Percentiles rank a stretch among this genome's conserved stretches.
Conservation (phyloP, 768 basidiomycete genomes). For the Boletus rufocinnamomeus region DNA sequence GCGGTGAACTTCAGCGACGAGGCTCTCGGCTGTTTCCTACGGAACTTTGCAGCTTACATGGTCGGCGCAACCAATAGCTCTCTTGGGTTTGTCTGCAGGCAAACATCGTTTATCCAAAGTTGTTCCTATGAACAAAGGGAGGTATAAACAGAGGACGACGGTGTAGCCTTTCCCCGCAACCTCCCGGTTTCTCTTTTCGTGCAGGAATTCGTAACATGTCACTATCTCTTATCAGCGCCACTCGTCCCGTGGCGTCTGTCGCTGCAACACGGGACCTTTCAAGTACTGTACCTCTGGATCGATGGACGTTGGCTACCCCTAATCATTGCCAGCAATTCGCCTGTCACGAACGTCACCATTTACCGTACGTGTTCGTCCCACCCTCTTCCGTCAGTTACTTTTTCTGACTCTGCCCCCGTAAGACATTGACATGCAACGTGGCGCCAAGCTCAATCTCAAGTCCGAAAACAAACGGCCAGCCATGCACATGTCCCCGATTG, state of each 20-base stretch:
- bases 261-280: neutral
- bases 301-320: neutral
- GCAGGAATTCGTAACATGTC: neutral
- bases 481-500: neutral
- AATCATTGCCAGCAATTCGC: neutral
- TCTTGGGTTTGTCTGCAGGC: neutral
- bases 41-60: neutral
- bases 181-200: no score
- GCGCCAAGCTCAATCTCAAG: neutral
- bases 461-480: neutral
- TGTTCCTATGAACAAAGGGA: neutral
- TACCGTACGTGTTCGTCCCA: neutral
- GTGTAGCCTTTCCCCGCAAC: neutral
- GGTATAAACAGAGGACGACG: neutral
- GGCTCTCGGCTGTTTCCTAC: neutral
- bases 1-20: neutral
- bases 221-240: no score
- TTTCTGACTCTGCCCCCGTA: neutral
- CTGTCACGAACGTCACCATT: neutral
- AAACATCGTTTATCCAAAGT: neutral
- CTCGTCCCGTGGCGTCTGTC: neutral
- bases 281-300: no score
- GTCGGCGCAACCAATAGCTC: neutral
- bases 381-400: neutral
- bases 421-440: neutral